A percentile compares a stretch with the other conserved stretches of the same genome.
Evolutionary conservation across 2,329 filamentous ascomycete genomes (phyloP).

Genomic region (Sphaerulina populicola): DNA sequence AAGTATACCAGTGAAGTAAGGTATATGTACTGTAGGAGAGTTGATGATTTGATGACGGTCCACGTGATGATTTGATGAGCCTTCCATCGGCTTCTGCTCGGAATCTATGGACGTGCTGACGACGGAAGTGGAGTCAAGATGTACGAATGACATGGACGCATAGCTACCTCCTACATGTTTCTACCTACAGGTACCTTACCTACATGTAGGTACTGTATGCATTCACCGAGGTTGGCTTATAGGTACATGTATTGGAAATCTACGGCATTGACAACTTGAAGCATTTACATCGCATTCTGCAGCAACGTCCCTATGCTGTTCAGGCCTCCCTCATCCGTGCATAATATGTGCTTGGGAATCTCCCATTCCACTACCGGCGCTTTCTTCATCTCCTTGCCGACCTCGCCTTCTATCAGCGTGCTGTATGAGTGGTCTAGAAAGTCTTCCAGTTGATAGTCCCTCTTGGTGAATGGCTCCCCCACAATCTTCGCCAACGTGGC

Average conservation of each 20-base stretch:
- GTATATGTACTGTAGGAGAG: no score
- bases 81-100: not conserved
- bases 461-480: constrained; percentile 94
- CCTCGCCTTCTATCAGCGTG: constrained; percentile 75
- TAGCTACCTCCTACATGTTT: no score
- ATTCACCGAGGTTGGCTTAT: not conserved
- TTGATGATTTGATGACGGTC: no score
- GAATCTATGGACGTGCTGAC: no score
- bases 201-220: no score
- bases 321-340: constrained; percentile 30
- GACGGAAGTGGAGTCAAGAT: no score
- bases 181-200: no score
- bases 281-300: constrained; percentile 19
- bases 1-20: no score
- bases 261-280: not conserved
- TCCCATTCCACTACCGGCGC: constrained; percentile 84
- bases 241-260: not conserved
- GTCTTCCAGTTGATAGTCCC: constrained; percentile 89
- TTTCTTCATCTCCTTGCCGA: constrained; percentile 76
- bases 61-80: not conserved
- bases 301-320: constrained; percentile 25
- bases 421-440: constrained; percentile 93
- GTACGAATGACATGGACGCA: no score
- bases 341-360: constrained; percentile 77
- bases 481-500: constrained; percentile 89